Base-by-base conservation (phyloP, 2,329 filamentous ascomycete genomes). In the Fusarium incarnatum region DNA sequence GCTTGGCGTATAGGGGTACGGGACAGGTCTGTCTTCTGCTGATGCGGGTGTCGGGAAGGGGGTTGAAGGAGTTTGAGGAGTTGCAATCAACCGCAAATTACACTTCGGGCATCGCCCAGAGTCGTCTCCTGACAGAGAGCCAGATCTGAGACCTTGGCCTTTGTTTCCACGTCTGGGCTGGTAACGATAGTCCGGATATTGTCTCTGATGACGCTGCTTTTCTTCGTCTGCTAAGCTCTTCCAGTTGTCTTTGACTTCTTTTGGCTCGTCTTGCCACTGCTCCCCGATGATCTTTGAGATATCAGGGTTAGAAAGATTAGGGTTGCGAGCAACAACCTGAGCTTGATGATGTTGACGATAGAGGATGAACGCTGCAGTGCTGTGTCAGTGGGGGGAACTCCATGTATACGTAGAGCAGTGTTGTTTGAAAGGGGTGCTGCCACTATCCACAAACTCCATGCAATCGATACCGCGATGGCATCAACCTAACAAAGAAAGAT, bases 231-330 rank as follows among this genome's bases (percentile, higher is more conserved):
- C 96, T 60, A 97, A 87, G 65, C 87, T 86, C 80, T 96, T 97
- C 96, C 96, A 99, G 78, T 91, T 87, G 69, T 90, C 88, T 81
- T 97, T 97, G 60, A 90, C 86, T 56, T 92, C 88, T 25, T 91
- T 86, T 6, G 89, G 82, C 76, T 97, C 90, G 59, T 89, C 87
- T 76, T 91, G 90, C 96, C 96, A 99, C 87, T 94, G 91, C 79
- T 94, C 89, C 55, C 95, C 95, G 73, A 98, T 97, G 74, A 98
- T 97, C 81, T 98, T 98, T 71, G 95, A 98, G 74, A 98, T 97
- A 55, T 98, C 94, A 5, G 95, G 95, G 80, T 98, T 98, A 47
- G 94, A 91, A 70, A 98, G 88, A 46, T 94, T 92, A n/a, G 94
- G 95, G 76, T 98, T 88, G 73, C 93, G 87, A 56, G 90, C 86